Conservation (phyloP, 495 filamentous ascomycete species). For the Podospora pseudoanserina region DNA sequence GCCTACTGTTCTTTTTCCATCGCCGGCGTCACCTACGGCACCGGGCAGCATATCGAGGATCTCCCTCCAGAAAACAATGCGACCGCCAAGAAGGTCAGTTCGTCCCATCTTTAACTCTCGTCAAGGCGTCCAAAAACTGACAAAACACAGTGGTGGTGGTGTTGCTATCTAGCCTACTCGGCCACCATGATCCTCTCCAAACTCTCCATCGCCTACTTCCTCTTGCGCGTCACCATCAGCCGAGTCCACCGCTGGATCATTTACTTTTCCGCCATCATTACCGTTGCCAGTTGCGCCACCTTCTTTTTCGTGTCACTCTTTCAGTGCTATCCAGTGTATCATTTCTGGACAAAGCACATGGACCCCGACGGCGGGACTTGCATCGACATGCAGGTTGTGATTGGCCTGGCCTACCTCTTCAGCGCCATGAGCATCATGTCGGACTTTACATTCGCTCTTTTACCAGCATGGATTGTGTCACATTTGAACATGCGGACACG, state of each 20-base stretch:
- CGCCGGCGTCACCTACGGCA: slow-evolving; percentile 14
- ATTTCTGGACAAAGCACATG: slow-evolving; percentile 35
- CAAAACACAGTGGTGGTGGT: slow-evolving; percentile 22
- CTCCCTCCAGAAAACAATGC: slow-evolving; percentile 3
- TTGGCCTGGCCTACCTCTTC: slow-evolving; percentile 27
- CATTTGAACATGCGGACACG: slow-evolving; percentile 30
- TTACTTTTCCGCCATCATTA: slow-evolving; percentile 23
- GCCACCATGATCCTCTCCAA: slow-evolving; percentile 35
- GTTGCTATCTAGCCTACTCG: slow-evolving; percentile 25
- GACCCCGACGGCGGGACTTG: slow-evolving; percentile 24
- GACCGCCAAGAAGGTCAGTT: slow-evolving; percentile 14
- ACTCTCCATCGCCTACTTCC: slow-evolving; percentile 42
- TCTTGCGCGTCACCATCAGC: slow-evolving; percentile 40
- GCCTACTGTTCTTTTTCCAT: slow-evolving; percentile 18
- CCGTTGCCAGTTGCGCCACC: slow-evolving; percentile 30
- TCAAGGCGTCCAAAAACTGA: not conserved
- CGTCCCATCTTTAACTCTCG: not conserved
- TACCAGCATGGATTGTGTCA: slow-evolving; percentile 35
- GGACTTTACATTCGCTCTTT: slow-evolving; percentile 33
- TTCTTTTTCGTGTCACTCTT: slow-evolving; percentile 44
- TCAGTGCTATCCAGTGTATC: slow-evolving; percentile 40
- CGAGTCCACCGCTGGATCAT: slow-evolving; percentile 41
- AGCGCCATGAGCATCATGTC: slow-evolving; percentile 29
- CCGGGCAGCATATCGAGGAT: slow-evolving; percentile 8
- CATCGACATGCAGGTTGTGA: slow-evolving; percentile 20